A percentile compares a stretch with the other conserved stretches of the same genome.
These are phyloP conservation scores for Myxozyma vanderwaltii DNA, from an alignment of 805 yeast genomes.

Conservation along the genomic window DNA sequence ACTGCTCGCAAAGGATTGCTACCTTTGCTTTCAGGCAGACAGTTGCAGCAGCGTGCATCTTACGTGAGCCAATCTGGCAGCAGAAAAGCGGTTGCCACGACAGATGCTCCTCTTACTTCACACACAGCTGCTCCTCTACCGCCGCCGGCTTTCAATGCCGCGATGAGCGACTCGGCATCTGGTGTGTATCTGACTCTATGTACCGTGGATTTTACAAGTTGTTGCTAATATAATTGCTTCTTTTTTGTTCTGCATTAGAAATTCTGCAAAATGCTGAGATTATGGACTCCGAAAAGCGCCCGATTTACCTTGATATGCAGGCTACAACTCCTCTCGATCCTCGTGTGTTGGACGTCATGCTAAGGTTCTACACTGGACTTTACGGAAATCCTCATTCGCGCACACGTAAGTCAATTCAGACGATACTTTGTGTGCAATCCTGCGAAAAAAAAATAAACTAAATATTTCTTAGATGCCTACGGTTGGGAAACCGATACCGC, in stretches of 20 bases:
- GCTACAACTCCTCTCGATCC: slow-evolving; percentile 99
- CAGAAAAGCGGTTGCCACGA: slow-evolving; percentile 19
- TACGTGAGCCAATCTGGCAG: slow-evolving; percentile 9
- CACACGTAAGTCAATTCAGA: slow-evolving; percentile 54
- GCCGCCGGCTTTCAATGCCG: slow-evolving; percentile 10
- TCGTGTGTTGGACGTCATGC: slow-evolving; percentile 86
- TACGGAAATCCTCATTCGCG: slow-evolving; percentile 98
- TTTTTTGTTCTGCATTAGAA: slow-evolving; percentile 5
- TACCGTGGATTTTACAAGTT: neutral
- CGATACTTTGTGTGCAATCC: neutral
- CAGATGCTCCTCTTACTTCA: slow-evolving; percentile 18
- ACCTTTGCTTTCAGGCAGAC: neutral
- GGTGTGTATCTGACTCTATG: slow-evolving; percentile 2
- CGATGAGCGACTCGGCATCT: slow-evolving; percentile 3
- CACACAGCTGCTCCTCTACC: slow-evolving; percentile 21
- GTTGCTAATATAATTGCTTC: no score
- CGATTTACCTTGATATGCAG: slow-evolving; percentile 95
- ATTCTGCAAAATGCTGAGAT: slow-evolving; percentile 28
- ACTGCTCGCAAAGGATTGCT: neutral
- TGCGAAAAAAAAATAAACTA: neutral
- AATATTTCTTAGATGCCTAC: slow-evolving; percentile 56
- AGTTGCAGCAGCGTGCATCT: slow-evolving; percentile 5
- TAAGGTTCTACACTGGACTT: slow-evolving; percentile 82
- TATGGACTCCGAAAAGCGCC: slow-evolving; percentile 50
- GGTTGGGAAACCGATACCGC: slow-evolving; percentile 98